Evolutionary conservation across 148 eudicot species (phyloP).

Genomic region (Chenopodium album): DNA sequence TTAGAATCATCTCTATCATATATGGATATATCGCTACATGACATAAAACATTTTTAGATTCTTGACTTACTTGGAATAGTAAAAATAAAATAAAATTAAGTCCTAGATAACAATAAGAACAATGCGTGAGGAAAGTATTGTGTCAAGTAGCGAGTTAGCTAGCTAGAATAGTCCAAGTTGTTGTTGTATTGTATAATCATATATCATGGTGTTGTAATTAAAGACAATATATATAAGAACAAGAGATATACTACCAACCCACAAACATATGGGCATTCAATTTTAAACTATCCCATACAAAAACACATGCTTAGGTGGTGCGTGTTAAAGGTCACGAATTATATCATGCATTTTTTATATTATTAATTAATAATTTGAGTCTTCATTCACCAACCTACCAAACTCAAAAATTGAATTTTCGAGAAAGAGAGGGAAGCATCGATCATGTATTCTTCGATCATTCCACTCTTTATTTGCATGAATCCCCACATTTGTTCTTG

Average conservation of each 20-base stretch:
- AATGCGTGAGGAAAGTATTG: not conserved
- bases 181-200: not conserved
- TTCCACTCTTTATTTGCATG: not conserved
- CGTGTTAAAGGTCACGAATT: slow-evolving; percentile 22
- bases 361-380: too few relatives aligned
- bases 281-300: slow-evolving; percentile 9
- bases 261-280: slow-evolving; percentile 9
- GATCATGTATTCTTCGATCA: not conserved
- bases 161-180: slow-evolving; percentile 9
- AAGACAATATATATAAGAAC: slow-evolving; percentile 17
- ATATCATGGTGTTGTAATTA: not conserved
- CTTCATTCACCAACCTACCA: not conserved
- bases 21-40: too few relatives aligned
- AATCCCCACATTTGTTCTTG: not conserved
- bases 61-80: too few relatives aligned
- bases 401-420: slow-evolving; percentile 17
- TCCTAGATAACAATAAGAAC: not conserved
- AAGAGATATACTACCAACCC: slow-evolving; percentile 11
- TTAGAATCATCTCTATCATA: too few relatives aligned
- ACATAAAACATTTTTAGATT: too few relatives aligned
- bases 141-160: not conserved
- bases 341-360: slow-evolving; percentile 21
- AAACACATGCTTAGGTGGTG: slow-evolving; percentile 16
- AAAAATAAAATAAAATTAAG: too few relatives aligned
- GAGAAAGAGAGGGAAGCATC: not conserved